A percentile compares a stretch with the other conserved stretches of the same genome.
Conservation (phyloP, 495 filamentous ascomycete genomes). For the Xylaria sp. region DNA sequence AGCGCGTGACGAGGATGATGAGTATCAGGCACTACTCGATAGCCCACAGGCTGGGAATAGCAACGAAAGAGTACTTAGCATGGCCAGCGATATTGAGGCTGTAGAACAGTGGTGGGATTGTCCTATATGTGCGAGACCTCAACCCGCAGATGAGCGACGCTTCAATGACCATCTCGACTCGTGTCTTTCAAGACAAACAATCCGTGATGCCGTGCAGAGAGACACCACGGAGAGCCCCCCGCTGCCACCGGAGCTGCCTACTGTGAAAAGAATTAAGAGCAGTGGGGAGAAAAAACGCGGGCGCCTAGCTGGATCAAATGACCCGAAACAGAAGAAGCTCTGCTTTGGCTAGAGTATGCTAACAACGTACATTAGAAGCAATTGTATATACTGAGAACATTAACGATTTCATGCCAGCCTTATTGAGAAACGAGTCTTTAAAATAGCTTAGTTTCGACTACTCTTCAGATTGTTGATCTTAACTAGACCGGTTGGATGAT, state of each 20-base stretch:
- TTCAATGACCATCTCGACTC: conserved; percentile 97
- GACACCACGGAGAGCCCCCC: conserved; percentile 34
- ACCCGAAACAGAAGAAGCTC: conserved; percentile 55
- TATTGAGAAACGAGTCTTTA: not conserved
- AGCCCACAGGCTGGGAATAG: not conserved
- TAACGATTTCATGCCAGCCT: not conserved
- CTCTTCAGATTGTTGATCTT: not conserved
- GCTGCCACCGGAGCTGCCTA: conserved; percentile 23
- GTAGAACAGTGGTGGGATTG: conserved; percentile 75
- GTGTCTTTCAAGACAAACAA: conserved; percentile 85
- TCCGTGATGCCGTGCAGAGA: conserved; percentile 77
- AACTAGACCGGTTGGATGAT: not conserved
- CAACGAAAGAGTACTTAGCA: not conserved
- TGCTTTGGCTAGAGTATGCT: conserved; percentile 44
- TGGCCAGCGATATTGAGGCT: conserved; percentile 56
- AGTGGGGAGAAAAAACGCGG: conserved; percentile 47
- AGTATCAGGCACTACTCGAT: not conserved
- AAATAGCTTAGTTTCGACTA: not conserved
- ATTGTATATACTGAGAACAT: not conserved
- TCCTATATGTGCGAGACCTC: conserved; percentile 80
- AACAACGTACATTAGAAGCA: not conserved
- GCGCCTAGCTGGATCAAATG: conserved; percentile 33
- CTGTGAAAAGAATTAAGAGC: conserved; percentile 42
- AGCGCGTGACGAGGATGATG: not conserved
- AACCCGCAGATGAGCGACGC: conserved; percentile 72